Evolutionary conservation across 192 early-diverging fungal genomes (phyloP).

Genomic region (Phycomyces blakesleeanus): DNA sequence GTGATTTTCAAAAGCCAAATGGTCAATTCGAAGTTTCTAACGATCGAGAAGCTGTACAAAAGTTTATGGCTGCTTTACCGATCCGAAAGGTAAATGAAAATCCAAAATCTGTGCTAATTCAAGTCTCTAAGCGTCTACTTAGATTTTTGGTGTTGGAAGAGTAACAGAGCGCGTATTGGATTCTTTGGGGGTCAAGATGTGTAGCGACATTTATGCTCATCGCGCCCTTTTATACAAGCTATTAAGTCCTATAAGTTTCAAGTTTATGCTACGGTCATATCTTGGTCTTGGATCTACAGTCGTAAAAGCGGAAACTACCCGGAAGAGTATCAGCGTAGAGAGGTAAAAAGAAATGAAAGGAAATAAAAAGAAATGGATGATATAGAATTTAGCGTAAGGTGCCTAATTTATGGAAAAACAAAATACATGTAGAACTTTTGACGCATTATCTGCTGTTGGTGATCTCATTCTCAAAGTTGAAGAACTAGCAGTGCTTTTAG

Average conservation of each 20-base stretch:
- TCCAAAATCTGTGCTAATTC: too few species aligned
- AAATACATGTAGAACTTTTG: constrained; percentile 52
- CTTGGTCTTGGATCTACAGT: constrained; percentile 46
- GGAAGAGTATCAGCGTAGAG: constrained; percentile 53
- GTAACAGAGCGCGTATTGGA: constrained; percentile 54
- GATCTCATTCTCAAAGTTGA: constrained; percentile 39
- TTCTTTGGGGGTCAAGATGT: constrained; percentile 49
- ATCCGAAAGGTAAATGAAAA: constrained; percentile 54
- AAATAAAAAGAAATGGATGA: too few species aligned
- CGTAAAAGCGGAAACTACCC: constrained; percentile 28
- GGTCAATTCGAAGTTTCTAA: constrained; percentile 55
- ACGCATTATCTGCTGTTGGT: constrained; percentile 30
- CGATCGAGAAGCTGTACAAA: constrained; percentile 33
- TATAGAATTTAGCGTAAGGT: too few species aligned
- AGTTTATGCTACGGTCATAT: constrained; percentile 41
- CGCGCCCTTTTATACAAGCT: constrained; percentile 43
- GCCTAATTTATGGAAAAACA: background rate
- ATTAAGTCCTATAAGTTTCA: constrained; percentile 40
- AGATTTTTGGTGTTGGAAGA: constrained; percentile 44
- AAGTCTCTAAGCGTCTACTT: too few species aligned
- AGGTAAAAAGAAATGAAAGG: constrained; percentile 32
- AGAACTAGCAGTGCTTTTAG: constrained; percentile 40
- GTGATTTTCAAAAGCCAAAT: constrained; percentile 70
- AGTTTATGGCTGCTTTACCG: constrained; percentile 42
- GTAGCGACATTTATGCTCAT: constrained; percentile 42